These are phyloP conservation scores for Ustilago cynodontis DNA, from an alignment of 1,284 basidiomycete species.

Conservation along the genomic window DNA sequence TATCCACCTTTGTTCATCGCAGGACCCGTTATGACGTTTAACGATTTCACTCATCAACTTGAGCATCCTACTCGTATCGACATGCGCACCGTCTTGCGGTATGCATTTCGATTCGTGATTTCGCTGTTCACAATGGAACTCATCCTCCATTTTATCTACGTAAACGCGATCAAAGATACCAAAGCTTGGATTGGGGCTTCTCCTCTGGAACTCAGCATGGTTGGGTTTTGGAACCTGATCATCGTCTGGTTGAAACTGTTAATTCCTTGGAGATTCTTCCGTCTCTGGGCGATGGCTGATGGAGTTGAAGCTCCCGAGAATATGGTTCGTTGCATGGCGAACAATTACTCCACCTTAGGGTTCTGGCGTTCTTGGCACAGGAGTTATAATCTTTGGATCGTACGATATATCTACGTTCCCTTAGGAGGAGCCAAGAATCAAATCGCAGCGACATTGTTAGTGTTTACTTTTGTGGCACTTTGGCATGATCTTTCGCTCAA, in stretches of 20 bases:
- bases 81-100: conserved; percentile 71
- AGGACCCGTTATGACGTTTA: conserved; percentile 95
- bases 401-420: conserved; percentile 88
- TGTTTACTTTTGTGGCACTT: conserved; percentile 97
- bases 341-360: conserved; percentile 92
- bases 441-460: conserved; percentile 79
- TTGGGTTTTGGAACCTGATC: conserved; percentile 97
- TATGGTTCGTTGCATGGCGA: conserved; percentile 98
- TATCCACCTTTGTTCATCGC: conserved; percentile 96
- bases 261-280: conserved; percentile 96
- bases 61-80: conserved; percentile 27
- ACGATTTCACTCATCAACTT: conserved; percentile 93
- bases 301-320: conserved; percentile 96
- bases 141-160: conserved; percentile 93
- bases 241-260: conserved; percentile 99
- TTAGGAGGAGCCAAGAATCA: conserved; percentile 81
- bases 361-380: conserved; percentile 99
- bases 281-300: conserved; percentile 90
- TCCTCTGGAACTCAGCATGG: conserved; percentile 86
- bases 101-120: conserved; percentile 80
- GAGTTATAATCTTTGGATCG: conserved; percentile 95
- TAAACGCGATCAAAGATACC: conserved; percentile 94
- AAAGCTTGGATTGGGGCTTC: conserved; percentile 78
- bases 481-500: conserved; percentile 95
- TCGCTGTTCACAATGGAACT: conserved; percentile 89